Percentiles rank a stretch among this genome's conserved stretches.
phyloP scores from a whole-genome alignment of 441 rosid genomes.

The Gossypium gossypioides region DNA sequence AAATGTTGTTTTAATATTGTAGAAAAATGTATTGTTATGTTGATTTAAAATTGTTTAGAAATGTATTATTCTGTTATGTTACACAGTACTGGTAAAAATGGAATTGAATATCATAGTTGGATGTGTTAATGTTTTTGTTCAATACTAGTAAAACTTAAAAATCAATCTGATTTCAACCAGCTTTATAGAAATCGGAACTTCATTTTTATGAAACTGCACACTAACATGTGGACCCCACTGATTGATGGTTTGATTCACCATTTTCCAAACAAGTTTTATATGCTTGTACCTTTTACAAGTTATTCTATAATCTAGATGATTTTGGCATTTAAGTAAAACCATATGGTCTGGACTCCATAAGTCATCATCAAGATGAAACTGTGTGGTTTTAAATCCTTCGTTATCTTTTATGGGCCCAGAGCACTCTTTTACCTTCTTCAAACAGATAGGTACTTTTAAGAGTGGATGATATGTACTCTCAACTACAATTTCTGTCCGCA shows the following conservation, averaged over 20 bases:
- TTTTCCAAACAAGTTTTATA: background rate
- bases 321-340: background rate
- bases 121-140: background rate
- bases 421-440: background rate
- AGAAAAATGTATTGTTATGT: background rate
- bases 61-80: background rate
- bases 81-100: background rate
- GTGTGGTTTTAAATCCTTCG: background rate
- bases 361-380: background rate
- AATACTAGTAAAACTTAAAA: background rate
- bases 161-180: background rate
- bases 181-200: background rate
- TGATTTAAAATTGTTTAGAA: background rate
- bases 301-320: background rate
- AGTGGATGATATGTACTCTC: background rate
- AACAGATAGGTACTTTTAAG: background rate
- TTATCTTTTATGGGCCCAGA: background rate
- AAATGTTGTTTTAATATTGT: background rate
- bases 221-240: background rate
- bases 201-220: background rate
- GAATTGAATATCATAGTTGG: background rate
- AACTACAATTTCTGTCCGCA: background rate
- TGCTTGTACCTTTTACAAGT: background rate
- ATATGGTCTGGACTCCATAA: background rate
- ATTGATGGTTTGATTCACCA: background rate